These are phyloP conservation scores for Gynochthodes officinalis DNA, from an alignment of 257 asterid genomes.

Conservation along the genomic window DNA sequence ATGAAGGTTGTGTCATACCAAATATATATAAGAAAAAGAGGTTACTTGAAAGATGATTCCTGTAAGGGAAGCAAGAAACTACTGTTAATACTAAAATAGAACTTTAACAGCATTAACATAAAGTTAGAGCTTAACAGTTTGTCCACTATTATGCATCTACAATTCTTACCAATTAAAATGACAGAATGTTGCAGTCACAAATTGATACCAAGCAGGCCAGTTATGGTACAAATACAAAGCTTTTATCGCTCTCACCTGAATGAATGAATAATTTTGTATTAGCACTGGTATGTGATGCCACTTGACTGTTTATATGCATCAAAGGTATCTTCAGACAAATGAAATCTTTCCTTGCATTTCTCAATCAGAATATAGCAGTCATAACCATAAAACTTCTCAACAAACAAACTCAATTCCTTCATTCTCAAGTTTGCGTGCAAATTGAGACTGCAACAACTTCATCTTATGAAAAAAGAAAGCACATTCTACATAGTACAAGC, in stretches of 20 bases:
- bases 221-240: slow-evolving; percentile 79
- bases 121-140: not conserved
- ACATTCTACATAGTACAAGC: not conserved
- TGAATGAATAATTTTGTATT: slow-evolving; percentile 10
- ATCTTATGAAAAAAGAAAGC: not conserved
- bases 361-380: not conserved
- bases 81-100: slow-evolving; percentile 1
- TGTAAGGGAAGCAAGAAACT: slow-evolving; percentile 29
- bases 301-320: not conserved
- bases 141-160: slow-evolving; percentile 3
- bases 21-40: slow-evolving; percentile 94
- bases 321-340: not conserved
- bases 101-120: not conserved
- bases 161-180: slow-evolving; percentile 79
- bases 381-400: not conserved
- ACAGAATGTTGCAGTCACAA: slow-evolving; percentile 89
- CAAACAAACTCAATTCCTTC: not conserved
- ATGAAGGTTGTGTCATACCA: slow-evolving; percentile 46
- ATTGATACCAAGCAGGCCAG: slow-evolving; percentile 90
- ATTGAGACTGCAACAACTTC: not conserved
- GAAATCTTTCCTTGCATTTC: not conserved
- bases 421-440: not conserved
- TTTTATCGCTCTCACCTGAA: slow-evolving; percentile 68
- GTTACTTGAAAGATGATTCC: slow-evolving; percentile 95
- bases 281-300: not conserved